Conservation (phyloP, 1,139 yeast species). For the Zygoascus sp. region DNA sequence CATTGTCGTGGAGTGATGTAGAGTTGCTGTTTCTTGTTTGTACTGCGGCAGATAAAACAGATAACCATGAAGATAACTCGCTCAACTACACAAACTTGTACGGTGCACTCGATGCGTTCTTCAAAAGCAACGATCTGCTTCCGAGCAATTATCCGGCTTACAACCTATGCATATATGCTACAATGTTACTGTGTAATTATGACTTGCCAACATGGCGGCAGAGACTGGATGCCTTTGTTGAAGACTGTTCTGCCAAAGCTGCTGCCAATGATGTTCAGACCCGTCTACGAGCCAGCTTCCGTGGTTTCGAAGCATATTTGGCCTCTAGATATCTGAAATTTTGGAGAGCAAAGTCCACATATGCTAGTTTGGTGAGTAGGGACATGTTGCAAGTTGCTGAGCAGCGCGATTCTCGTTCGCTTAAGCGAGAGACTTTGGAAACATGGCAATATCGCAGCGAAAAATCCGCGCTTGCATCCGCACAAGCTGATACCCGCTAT, state of each 20-base stretch:
- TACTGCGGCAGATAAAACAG: constrained; percentile 22
- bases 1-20: constrained; percentile 16
- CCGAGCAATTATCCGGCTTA: constrained; percentile 16
- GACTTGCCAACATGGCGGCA: constrained; percentile 20
- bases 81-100: constrained; percentile 23
- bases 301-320: neutral
- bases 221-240: constrained; percentile 19
- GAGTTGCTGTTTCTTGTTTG: constrained; percentile 24
- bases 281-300: constrained; percentile 5
- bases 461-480: neutral
- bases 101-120: constrained; percentile 24
- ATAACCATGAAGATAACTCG: neutral
- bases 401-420: constrained; percentile 13
- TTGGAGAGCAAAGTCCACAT: constrained; percentile 15
- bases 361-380: constrained; percentile 3
- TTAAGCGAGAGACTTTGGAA: constrained; percentile 15
- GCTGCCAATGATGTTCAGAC: constrained; percentile 3
- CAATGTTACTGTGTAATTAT: constrained; percentile 23
- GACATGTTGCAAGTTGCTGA: constrained; percentile 14
- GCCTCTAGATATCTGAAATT: constrained; percentile 8
- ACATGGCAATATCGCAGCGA: constrained; percentile 12
- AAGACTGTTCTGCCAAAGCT: constrained; percentile 20
- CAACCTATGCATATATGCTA: constrained; percentile 21
- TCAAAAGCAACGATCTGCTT: constrained; percentile 20
- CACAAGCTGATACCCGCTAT: neutral